These are phyloP conservation scores for Claviceps sp. DNA, from an alignment of 2,329 filamentous ascomycete species.

Conservation along the genomic window DNA sequence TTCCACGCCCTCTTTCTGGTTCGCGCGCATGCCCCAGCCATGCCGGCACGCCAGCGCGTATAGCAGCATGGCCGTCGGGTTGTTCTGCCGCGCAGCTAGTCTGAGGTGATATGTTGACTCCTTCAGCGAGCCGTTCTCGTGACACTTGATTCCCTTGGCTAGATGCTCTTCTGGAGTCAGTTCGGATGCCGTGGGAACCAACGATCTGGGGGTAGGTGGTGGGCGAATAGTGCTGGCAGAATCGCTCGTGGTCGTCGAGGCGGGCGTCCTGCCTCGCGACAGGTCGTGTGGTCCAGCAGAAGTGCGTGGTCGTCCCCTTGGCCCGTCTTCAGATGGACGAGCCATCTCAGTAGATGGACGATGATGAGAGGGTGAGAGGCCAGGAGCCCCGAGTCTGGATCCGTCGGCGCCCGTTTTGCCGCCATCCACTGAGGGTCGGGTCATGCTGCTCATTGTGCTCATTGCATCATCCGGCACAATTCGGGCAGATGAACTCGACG, in stretches of 20 bases:
- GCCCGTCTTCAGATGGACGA: conserved; percentile 34
- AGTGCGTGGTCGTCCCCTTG: conserved; percentile 31
- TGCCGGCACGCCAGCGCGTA: conserved; percentile 92
- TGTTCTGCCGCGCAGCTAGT: conserved; percentile 70
- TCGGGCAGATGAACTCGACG: conserved; percentile 40
- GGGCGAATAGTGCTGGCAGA: conserved; percentile 38
- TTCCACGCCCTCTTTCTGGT: conserved; percentile 75
- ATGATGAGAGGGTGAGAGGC: conserved; percentile 30
- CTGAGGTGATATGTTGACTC: conserved; percentile 95
- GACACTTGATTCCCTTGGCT: conserved; percentile 76
- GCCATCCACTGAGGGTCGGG: conserved; percentile 35
- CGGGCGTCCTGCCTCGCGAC: conserved; percentile 28
- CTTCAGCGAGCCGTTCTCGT: conserved; percentile 75
- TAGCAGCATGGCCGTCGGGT: conserved; percentile 88
- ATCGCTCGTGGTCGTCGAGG: conserved; percentile 38
- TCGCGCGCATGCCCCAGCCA: conserved; percentile 94
- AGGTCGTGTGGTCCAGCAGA: conserved; percentile 26
- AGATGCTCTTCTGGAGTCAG: conserved; percentile 81
- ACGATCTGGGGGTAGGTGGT: conserved; percentile 26
- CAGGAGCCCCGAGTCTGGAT: conserved; percentile 20
- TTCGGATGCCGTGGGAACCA: conserved; percentile 47
- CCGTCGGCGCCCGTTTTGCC: conserved; percentile 38
- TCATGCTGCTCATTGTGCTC: conserved; percentile 17
- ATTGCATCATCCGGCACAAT: conserved; percentile 24
- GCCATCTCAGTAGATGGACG: conserved; percentile 30